Conservation (phyloP, 257 asterid genomes). For the Ajuga chamaepitys region DNA sequence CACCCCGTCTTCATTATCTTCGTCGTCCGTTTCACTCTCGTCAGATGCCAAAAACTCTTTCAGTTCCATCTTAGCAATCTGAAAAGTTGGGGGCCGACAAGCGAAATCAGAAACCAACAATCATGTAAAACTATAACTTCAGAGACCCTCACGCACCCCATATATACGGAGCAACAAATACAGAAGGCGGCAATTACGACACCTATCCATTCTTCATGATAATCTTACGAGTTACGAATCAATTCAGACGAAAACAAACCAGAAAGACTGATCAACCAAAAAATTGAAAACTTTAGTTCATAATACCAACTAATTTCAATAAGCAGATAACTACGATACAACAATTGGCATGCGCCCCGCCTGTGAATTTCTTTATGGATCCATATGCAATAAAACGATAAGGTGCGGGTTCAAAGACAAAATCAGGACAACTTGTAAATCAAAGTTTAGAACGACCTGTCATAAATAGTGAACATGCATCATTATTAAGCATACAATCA, state of each 20-base stretch:
- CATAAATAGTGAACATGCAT: neutral
- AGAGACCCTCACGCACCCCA: neutral
- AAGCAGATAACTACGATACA: neutral
- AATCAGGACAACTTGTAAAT: neutral
- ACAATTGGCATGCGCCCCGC: neutral
- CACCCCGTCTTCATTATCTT: constrained; percentile 30
- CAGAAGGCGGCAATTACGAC: neutral
- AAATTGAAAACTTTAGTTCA: neutral
- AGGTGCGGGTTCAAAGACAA: neutral
- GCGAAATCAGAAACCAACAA: neutral
- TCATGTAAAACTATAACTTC: neutral
- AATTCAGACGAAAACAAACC: neutral
- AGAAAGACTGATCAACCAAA: neutral
- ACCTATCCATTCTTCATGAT: neutral
- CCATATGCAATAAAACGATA: neutral
- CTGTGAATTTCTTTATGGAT: neutral
- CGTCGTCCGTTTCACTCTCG: constrained; percentile 66
- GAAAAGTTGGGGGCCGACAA: no score
- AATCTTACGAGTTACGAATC: constrained; percentile 3
- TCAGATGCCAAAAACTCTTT: constrained; percentile 79
- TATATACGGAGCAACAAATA: neutral
- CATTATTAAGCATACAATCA: neutral
- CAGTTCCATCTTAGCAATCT: constrained; percentile 75
- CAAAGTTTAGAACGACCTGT: neutral
- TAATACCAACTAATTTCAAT: no score